Evolutionary conservation across 345 rosid species (phyloP).

Genomic region (Eucalyptus paniculata): DNA sequence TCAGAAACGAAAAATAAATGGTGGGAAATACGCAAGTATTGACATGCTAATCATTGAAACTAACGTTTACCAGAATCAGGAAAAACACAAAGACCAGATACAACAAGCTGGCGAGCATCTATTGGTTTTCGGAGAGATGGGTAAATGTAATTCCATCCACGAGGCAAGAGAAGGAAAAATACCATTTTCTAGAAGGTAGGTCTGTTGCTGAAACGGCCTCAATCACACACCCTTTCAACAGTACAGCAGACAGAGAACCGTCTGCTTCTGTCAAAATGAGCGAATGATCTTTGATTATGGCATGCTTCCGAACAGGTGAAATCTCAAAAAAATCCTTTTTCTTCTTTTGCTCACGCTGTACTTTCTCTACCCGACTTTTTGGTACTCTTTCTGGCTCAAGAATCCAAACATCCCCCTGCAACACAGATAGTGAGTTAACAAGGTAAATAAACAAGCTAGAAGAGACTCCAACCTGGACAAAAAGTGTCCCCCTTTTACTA

Average conservation of each 20-base stretch:
- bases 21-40: background rate
- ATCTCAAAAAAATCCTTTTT: constrained; percentile 53
- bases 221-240: constrained; percentile 43
- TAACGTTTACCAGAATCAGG: background rate
- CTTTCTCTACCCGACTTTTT: constrained; percentile 24
- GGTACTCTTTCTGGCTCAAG: constrained; percentile 55
- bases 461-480: background rate
- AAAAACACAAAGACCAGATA: background rate
- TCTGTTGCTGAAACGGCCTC: constrained; percentile 80
- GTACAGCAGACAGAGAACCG: constrained; percentile 26
- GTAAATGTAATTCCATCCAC: background rate
- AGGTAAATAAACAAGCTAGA: background rate
- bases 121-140: background rate
- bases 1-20: background rate
- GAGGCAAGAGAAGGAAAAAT: background rate
- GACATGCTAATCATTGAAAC: background rate
- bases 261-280: constrained; percentile 45
- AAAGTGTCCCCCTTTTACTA: background rate
- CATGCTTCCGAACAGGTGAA: constrained; percentile 45
- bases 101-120: background rate
- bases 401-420: constrained; percentile 83
- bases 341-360: constrained; percentile 44
- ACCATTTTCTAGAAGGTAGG: constrained; percentile 77
- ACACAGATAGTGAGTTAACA: background rate
- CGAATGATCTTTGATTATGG: constrained; percentile 35